Conservation (phyloP, 2,329 filamentous ascomycete genomes). For the Colletotrichum chlorophyti region DNA sequence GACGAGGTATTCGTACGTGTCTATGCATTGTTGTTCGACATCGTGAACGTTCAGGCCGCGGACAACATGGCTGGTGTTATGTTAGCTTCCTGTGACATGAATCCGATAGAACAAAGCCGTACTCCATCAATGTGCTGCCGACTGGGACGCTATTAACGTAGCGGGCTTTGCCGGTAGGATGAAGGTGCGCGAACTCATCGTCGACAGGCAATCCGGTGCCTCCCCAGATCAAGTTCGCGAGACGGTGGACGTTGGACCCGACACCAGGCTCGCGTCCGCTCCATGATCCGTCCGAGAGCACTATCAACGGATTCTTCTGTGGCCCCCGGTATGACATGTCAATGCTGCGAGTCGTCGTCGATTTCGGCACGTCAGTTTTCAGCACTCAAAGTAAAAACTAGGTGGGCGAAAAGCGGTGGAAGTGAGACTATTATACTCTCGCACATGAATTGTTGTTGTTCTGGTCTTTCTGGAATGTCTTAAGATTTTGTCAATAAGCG, state of each 20-base stretch:
- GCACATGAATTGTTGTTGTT: too few relatives aligned
- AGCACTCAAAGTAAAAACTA: too few relatives aligned
- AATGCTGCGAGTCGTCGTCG: neutral
- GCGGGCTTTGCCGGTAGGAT: conserved; percentile 5
- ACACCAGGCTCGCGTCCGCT: conserved; percentile 30
- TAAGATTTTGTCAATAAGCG: too few relatives aligned
- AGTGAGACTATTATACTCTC: too few relatives aligned
- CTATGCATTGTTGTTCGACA: conserved; percentile 26
- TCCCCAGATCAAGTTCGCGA: conserved; percentile 30
- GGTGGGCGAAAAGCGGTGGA: too few relatives aligned
- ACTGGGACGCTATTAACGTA: conserved; percentile 14
- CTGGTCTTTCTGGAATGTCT: too few relatives aligned
- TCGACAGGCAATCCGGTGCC: neutral
- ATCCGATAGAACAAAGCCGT: neutral
- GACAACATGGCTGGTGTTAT: conserved; percentile 11
- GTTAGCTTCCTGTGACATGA: too few relatives aligned
- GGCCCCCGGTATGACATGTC: conserved; percentile 15
- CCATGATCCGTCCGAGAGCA: conserved; percentile 34
- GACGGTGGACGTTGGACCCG: conserved; percentile 28
- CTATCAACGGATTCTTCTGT: conserved; percentile 16
- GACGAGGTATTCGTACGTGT: conserved; percentile 30
- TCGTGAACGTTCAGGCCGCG: conserved; percentile 4
- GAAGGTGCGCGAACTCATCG: conserved; percentile 9
- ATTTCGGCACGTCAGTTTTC: too few relatives aligned
- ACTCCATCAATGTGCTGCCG: conserved; percentile 13